Percentiles rank a stretch among this genome's conserved stretches.
These are phyloP conservation scores for Calcarisporium arbuscula DNA, from an alignment of 2,329 filamentous ascomycete genomes.

Conservation along the genomic window DNA sequence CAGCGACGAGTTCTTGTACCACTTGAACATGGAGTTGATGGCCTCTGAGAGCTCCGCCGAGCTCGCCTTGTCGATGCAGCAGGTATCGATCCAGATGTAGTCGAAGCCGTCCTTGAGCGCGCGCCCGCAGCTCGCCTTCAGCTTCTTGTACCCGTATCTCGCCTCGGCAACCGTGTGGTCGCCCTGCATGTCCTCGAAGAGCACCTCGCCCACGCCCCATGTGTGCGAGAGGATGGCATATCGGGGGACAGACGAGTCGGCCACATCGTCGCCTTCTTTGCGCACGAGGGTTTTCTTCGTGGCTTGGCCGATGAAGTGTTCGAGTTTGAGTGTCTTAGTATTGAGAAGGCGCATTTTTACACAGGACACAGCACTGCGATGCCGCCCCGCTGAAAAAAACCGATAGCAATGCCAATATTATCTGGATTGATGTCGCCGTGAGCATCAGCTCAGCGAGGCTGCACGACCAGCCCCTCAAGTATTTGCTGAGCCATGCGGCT, in stretches of 20 bases:
- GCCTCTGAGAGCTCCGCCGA: conserved; percentile 19
- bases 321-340: conserved; percentile 10
- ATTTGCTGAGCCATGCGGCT: too few relatives aligned
- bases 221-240: conserved; percentile 27
- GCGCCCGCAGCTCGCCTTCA: conserved; percentile 12
- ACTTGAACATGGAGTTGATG: conserved; percentile 19
- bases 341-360: conserved; percentile 21
- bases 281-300: not conserved
- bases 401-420: too few relatives aligned
- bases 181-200: conserved; percentile 16
- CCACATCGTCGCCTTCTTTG: not conserved
- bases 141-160: conserved; percentile 12
- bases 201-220: conserved; percentile 20
- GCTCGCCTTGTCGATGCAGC: conserved; percentile 22
- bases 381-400: too few relatives aligned
- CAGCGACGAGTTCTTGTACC: conserved; percentile 7
- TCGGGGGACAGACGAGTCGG: conserved; percentile 6
- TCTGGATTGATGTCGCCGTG: too few relatives aligned
- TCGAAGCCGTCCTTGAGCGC: conserved; percentile 14
- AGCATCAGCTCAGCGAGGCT: too few relatives aligned
- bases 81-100: conserved; percentile 22
- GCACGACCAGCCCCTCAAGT: too few relatives aligned
- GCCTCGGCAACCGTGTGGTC: conserved; percentile 5
- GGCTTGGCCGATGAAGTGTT: conserved; percentile 11
- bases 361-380: too few relatives aligned